Evolutionary conservation across 108 stramenopile species (phyloP), one percentile per base, ranked within the genome.

Genomic region (Hondaea fermentalgiana): DNA sequence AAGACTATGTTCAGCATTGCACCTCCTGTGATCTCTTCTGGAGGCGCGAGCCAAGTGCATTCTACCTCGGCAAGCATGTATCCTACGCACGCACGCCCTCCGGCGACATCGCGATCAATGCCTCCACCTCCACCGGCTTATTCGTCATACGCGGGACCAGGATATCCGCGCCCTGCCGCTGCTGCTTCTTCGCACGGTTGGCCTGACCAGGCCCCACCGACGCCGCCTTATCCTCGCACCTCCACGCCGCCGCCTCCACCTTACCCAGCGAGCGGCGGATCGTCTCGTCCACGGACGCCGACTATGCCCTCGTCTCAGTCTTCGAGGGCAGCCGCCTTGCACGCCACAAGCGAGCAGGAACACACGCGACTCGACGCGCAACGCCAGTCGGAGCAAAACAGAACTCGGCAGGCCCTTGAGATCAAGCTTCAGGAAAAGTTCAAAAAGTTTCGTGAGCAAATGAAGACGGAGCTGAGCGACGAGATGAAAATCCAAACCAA

Each of bases 401-500:
- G 14, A 10, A 42, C 87, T 5, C 23, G 23, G 25, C 87, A 89
- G 49, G 72, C 71, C n/a, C 59, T 89, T 0, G 25, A 58, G n/a
- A 60, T 58, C 23, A 89, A 89, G 89, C 44, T 83, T 42, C 89
- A 89, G 28, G 17, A 35, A 28, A 35, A 58, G 23, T 87, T 89
- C 21, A 29, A 89, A 25, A 28, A 10, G 5, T 60, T 87, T 87
- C 76, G 72, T 21, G 87, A 58, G 57, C 55, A 28, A 19, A 72
- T 87, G 87, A 58, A 58, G 59, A 44, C 12, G 45, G 89, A 89
- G 44, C 57, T 89, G 17, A 44, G 44, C 72, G 87, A 60, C 44
- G 89, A 89, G 42, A 12, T 87, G 29, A 19, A 59, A 29, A 87
- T 35, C 43, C 87, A 89, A 44, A 51, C 25, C n/a, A 21, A 71